Evolutionary conservation across 208 protist species (phyloP).

Genomic region (Leishmania guyanensis): DNA sequence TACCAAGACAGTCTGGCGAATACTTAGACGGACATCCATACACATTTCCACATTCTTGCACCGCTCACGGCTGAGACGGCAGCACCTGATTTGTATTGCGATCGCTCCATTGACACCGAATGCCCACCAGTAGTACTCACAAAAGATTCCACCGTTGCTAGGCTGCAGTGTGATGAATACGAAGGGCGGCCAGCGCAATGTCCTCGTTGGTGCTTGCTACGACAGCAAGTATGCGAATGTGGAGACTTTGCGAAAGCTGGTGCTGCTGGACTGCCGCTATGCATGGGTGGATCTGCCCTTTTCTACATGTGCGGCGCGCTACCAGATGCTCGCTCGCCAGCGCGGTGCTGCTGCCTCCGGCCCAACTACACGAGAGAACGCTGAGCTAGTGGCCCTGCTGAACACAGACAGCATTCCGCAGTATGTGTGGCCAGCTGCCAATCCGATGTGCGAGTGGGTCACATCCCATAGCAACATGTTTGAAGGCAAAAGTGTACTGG

Average conservation of each 20-base stretch:
- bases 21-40: neutral
- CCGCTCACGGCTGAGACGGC: neutral
- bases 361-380: neutral
- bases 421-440: constrained; percentile 54
- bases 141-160: neutral
- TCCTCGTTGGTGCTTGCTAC: neutral
- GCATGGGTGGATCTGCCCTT: constrained; percentile 18
- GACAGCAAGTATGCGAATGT: constrained; percentile 10
- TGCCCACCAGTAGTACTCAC: neutral
- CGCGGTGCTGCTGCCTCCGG: neutral
- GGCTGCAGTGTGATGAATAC: neutral
- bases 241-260: constrained; percentile 14
- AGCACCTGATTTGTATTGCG: neutral
- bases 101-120: neutral
- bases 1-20: neutral
- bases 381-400: constrained; percentile 18
- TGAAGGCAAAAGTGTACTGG: constrained; percentile 45
- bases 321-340: constrained; percentile 14
- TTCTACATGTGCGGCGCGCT: neutral
- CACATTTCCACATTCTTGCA: neutral
- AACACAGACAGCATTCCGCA: constrained; percentile 55
- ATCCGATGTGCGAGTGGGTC: constrained; percentile 41
- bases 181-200: neutral
- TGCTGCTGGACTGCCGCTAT: constrained; percentile 22
- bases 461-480: constrained; percentile 23